A percentile compares a stretch with the other conserved stretches of the same genome.
Evolutionary conservation across 1,284 basidiomycete genomes (phyloP).

Genomic region (Leccinum variabile): DNA sequence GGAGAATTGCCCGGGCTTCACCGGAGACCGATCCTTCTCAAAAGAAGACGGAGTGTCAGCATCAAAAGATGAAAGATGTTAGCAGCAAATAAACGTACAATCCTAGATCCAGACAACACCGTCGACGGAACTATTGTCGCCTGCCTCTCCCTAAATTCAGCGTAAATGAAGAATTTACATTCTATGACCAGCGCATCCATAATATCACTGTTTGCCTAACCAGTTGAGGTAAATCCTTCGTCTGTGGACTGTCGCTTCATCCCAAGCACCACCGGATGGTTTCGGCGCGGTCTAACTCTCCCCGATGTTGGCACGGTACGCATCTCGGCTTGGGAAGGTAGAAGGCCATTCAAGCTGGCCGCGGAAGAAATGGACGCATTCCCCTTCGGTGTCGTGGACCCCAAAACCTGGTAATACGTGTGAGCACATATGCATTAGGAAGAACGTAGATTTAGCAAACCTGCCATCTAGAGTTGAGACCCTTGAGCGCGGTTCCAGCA

Average conservation of each 20-base stretch:
- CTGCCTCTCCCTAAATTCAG: slow-evolving; percentile 50
- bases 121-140: slow-evolving; percentile 41
- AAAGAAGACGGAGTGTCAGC: slow-evolving; percentile 22
- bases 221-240: slow-evolving; percentile 50
- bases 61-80: slow-evolving; percentile 11
- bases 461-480: slow-evolving; percentile 68
- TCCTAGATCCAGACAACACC: slow-evolving; percentile 42
- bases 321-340: slow-evolving; percentile 48
- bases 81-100: slow-evolving; percentile 37
- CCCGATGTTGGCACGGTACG: slow-evolving; percentile 46
- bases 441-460: slow-evolving; percentile 40
- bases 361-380: slow-evolving; percentile 65
- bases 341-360: slow-evolving; percentile 50
- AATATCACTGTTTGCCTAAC: slow-evolving; percentile 33
- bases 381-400: slow-evolving; percentile 50
- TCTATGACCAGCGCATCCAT: slow-evolving; percentile 27
- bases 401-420: slow-evolving; percentile 54
- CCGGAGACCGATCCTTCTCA: slow-evolving; percentile 51
- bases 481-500: slow-evolving; percentile 48
- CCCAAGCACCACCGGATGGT: slow-evolving; percentile 59
- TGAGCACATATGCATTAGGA: slow-evolving; percentile 9
- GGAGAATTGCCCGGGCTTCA: slow-evolving; percentile 51
- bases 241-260: slow-evolving; percentile 54
- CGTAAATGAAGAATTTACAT: slow-evolving; percentile 38
- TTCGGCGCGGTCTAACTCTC: slow-evolving; percentile 58